phyloP scores from a whole-genome alignment of 176 grass and related monocot genomes.

The Eragrostis nindensis region DNA sequence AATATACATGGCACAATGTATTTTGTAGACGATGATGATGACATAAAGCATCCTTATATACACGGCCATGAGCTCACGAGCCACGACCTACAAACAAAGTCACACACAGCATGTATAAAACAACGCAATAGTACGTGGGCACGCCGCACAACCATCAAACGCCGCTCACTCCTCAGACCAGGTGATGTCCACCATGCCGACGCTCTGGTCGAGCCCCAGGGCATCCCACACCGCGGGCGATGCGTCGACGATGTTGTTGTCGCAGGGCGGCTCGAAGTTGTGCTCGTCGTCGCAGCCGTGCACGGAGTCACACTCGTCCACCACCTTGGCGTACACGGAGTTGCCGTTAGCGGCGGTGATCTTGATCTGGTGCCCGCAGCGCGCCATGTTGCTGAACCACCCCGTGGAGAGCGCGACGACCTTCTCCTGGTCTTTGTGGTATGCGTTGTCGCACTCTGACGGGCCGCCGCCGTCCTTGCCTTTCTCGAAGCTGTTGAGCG shows the following conservation, averaged over 20 bases:
- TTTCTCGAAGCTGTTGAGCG: constrained; percentile 51
- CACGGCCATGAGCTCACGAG: too few species aligned
- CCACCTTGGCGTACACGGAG: constrained; percentile 46
- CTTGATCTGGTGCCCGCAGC: constrained; percentile 41
- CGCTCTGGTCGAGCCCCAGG: constrained; percentile 39
- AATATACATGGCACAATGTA: too few species aligned
- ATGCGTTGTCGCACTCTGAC: constrained; percentile 45
- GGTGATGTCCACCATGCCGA: constrained; percentile 20
- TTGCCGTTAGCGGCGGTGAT: constrained; percentile 36
- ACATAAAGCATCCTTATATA: too few species aligned
- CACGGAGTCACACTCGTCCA: constrained; percentile 63
- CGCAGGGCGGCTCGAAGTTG: constrained; percentile 46
- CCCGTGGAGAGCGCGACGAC: constrained; percentile 48
- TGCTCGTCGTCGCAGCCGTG: constrained; percentile 43
- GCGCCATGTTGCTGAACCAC: constrained; percentile 32
- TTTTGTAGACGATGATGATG: too few species aligned
- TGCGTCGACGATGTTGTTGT: constrained; percentile 38
- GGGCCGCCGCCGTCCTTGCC: constrained; percentile 43
- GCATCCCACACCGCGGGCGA: constrained; percentile 42
- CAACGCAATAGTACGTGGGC: too few species aligned
- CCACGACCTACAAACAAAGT: too few species aligned
- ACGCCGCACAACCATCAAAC: too few species aligned
- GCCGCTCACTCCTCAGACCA: constrained; percentile 29
- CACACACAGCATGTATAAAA: too few species aligned
- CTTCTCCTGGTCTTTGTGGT: constrained; percentile 37